Conservation (phyloP, 495 filamentous ascomycete genomes). For the Immersiella caudata region DNA sequence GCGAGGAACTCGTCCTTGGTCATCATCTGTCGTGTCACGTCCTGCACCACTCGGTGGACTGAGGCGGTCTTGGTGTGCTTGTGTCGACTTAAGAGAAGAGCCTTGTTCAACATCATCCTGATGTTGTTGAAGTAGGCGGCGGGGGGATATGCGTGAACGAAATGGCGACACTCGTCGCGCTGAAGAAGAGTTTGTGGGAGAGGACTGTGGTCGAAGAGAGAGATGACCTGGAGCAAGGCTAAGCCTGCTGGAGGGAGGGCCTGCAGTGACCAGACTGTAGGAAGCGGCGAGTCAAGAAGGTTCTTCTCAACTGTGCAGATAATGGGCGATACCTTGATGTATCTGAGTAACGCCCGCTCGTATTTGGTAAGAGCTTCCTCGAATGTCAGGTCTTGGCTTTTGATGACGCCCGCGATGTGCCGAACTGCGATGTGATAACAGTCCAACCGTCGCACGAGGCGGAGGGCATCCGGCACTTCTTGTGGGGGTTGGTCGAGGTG, state of each 20-base stretch:
- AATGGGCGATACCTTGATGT: not conserved
- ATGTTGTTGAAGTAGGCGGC: not conserved
- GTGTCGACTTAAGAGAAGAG: conserved; percentile 3
- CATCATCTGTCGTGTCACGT: conserved; percentile 6
- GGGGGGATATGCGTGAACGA: not conserved
- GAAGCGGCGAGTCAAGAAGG: not conserved
- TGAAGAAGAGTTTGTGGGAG: conserved; percentile 3
- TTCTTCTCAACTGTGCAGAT: not conserved
- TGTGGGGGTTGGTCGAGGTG: not conserved
- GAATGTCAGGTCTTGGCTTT: conserved; percentile 1
- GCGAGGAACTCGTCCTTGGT: not conserved
- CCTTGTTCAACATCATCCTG: not conserved
- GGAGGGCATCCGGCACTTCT: not conserved
- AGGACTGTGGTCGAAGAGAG: conserved; percentile 3
- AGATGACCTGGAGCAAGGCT: not conserved
- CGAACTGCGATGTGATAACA: not conserved
- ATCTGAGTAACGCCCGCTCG: not conserved
- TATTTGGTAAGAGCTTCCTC: not conserved
- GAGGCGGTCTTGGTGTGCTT: not conserved
- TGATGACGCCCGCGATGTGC: conserved; percentile 7
- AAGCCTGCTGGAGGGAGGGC: not conserved
- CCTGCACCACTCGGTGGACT: conserved; percentile 7
- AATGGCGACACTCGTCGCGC: not conserved
- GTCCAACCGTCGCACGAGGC: not conserved
- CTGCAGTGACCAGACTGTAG: not conserved